phyloP scores from a whole-genome alignment of 768 basidiomycete genomes.

The Tylopilus sp. region DNA sequence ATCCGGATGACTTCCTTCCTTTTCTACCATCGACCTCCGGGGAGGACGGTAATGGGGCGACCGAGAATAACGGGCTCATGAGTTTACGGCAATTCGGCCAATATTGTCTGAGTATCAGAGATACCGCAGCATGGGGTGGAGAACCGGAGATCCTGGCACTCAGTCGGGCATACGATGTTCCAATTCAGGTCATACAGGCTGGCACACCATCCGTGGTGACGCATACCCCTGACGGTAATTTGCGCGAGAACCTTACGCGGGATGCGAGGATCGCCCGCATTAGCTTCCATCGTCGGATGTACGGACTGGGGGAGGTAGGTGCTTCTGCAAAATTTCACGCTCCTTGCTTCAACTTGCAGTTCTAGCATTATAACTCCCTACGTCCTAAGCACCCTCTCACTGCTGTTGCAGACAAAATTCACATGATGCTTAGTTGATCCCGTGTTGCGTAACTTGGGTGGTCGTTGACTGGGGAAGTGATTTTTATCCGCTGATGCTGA shows the following conservation, averaged over 20 bases:
- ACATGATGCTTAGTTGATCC: slow-evolving; percentile 28
- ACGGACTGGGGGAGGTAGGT: slow-evolving; percentile 92
- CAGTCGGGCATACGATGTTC: slow-evolving; percentile 71
- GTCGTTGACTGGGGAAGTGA: too few species aligned
- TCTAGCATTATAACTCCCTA: slow-evolving; percentile 86
- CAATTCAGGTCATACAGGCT: slow-evolving; percentile 89
- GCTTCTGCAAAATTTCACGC: background rate
- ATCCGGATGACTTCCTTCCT: slow-evolving; percentile 89
- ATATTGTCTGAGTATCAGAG: slow-evolving; percentile 76
- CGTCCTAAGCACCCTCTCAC: slow-evolving; percentile 46
- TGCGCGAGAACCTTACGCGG: slow-evolving; percentile 23
- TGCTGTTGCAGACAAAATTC: slow-evolving; percentile 31
- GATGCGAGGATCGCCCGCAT: slow-evolving; percentile 55
- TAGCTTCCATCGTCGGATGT: slow-evolving; percentile 92
- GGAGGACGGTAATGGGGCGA: slow-evolving; percentile 65
- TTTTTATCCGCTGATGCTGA: background rate
- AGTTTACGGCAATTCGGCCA: slow-evolving; percentile 54
- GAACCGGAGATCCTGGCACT: slow-evolving; percentile 96
- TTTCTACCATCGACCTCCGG: slow-evolving; percentile 77
- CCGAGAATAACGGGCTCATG: slow-evolving; percentile 66
- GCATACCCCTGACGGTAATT: slow-evolving; percentile 55
- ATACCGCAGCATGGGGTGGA: slow-evolving; percentile 94
- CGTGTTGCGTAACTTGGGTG: background rate
- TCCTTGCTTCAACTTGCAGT: slow-evolving; percentile 4
- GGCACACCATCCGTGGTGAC: slow-evolving; percentile 79